phyloP scores from a whole-genome alignment of 768 basidiomycete genomes.

The Agaricus subrufescens region DNA sequence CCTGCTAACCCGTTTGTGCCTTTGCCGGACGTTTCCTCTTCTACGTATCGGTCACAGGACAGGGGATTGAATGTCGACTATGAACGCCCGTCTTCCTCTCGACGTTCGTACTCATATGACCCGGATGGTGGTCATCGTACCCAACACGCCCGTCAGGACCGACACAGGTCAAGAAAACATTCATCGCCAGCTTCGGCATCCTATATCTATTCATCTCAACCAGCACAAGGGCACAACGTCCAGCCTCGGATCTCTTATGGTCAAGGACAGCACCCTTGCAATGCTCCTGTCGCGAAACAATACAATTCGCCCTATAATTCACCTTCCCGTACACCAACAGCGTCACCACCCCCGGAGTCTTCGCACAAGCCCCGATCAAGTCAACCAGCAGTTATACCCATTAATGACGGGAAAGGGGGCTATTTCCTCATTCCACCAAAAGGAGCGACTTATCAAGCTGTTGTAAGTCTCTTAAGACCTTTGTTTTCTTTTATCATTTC shows the following conservation, averaged over 20 bases:
- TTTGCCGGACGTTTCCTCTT: background rate
- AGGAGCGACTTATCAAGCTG: slow-evolving; percentile 3
- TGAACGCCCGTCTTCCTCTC: background rate
- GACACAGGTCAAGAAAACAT: background rate
- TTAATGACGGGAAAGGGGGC: background rate
- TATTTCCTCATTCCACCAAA: background rate
- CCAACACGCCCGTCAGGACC: background rate
- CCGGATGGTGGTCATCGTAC: background rate
- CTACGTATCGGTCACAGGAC: background rate
- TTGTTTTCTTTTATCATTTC: background rate
- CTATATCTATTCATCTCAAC: background rate
- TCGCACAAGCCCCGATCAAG: background rate
- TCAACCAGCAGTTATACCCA: background rate
- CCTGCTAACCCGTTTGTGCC: slow-evolving; percentile 10
- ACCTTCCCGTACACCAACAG: background rate
- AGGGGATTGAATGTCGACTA: background rate
- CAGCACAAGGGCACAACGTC: background rate
- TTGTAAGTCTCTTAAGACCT: background rate
- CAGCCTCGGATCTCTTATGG: background rate
- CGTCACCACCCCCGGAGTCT: background rate
- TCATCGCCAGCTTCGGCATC: background rate
- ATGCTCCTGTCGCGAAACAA: background rate
- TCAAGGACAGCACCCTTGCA: background rate
- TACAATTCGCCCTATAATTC: background rate
- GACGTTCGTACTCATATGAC: background rate